Base-by-base conservation (phyloP, 108 stramenopile species). In the Skeletonema marinoi region DNA sequence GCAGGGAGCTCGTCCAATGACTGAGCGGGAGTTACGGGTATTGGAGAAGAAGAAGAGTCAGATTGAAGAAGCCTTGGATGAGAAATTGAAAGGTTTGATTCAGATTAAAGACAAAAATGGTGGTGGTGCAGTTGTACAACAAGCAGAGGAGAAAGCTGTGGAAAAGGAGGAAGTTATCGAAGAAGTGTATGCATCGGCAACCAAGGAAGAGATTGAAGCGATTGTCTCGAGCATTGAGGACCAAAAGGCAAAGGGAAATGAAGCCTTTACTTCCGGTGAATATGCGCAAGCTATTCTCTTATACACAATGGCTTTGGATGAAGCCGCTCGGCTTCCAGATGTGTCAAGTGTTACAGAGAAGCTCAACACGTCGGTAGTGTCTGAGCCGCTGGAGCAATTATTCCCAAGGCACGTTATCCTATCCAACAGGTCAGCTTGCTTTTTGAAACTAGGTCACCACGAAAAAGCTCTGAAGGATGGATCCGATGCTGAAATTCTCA, bases 401-500 rank as follows among this genome's bases (percentile, higher is more conserved):
- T 95, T 90, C 64, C 83, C 89, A 31, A 78, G 91, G 12, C 92
- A 95, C 56, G 78, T 93, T 46, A 74, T 91, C 4, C 78, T 91
- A 32, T 88, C 93, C 32, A 98, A 98, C 75, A 91, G 95, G 25
- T 82, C 91, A 25, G 95, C 95, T 7, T 92, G 87, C 56, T 96
- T 95, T 74, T 68, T 96, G 42, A 98, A 98, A 80, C 64, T 98
- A 60, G 97, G 97, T 19, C 86, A 98, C 50, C 97, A 93, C 73
- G 94, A 92, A 70, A 94, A 93, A 80, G 97, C 97, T 35, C 82
- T 88, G 0, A 88, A 76, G 4, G 97, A 96, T 83, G 95, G 91
- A 1, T 76, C 51, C 0, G 77, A 84, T 25, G 87, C 94, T 17
- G 73, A 81, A 39, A 46, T 54, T 13, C 71, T 93, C 30, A 90